phyloP scores from a whole-genome alignment of 495 filamentous ascomycete species.

The Aspergillus nanangensis region DNA sequence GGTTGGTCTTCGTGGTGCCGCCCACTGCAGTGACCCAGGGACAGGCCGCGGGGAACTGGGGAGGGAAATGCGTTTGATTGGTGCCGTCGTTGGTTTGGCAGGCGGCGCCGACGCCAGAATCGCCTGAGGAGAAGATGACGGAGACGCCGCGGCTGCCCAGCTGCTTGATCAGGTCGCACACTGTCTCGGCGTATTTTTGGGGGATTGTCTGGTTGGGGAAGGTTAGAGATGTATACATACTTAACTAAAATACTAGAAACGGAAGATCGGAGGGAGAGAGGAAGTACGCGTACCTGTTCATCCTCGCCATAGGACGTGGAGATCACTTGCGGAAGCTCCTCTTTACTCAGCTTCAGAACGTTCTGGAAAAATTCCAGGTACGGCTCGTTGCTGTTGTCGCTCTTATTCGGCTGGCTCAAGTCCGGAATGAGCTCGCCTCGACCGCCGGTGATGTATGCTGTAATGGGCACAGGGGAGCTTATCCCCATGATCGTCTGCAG shows the following conservation, averaged over 20 bases:
- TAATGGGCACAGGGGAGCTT: constrained; percentile 54
- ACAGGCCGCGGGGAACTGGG: constrained; percentile 67
- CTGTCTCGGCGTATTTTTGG: constrained; percentile 56
- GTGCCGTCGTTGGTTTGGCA: constrained; percentile 65
- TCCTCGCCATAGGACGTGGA: constrained; percentile 80
- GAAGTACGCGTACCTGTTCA: constrained; percentile 60
- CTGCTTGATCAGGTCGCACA: constrained; percentile 67
- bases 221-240: constrained; percentile 6
- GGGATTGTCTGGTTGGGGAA: constrained; percentile 56
- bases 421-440: constrained; percentile 59
- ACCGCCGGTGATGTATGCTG: constrained; percentile 65
- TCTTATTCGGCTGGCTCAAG: constrained; percentile 46
- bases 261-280: too few relatives aligned
- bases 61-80: constrained; percentile 61
- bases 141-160: constrained; percentile 74
- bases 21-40: constrained; percentile 72
- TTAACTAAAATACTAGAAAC: too few relatives aligned
- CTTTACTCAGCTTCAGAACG: constrained; percentile 43
- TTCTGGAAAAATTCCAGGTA: constrained; percentile 69
- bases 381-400: constrained; percentile 65
- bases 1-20: constrained; percentile 52
- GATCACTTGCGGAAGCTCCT: constrained; percentile 66
- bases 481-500: constrained; percentile 64
- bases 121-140: constrained; percentile 67
- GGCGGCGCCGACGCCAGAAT: constrained; percentile 63